These are phyloP conservation scores for Verticillium klebahnii DNA, from an alignment of 2,329 filamentous ascomycete genomes.

Conservation along the genomic window DNA sequence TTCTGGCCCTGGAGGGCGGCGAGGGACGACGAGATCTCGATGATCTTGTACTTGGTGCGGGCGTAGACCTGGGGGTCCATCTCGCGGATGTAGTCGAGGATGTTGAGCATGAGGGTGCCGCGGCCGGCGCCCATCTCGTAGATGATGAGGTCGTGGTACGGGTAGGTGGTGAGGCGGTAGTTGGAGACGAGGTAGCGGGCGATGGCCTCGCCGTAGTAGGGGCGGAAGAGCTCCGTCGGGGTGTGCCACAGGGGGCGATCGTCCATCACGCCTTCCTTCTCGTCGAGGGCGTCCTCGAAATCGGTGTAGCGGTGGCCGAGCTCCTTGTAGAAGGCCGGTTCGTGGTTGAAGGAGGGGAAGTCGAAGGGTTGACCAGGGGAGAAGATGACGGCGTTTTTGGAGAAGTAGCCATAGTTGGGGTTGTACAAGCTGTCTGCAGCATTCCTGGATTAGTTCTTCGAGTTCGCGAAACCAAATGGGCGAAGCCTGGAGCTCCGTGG, in stretches of 20 bases:
- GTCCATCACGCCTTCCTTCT: constrained; percentile 58
- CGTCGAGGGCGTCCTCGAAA: constrained; percentile 86
- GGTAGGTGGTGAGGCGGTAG: constrained; percentile 90
- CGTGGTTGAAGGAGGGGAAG: constrained; percentile 76
- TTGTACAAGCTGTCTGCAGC: constrained; percentile 86
- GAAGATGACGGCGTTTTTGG: constrained; percentile 95
- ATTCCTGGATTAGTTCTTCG: not conserved
- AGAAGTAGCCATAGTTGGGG: constrained; percentile 91
- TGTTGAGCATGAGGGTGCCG: constrained; percentile 96
- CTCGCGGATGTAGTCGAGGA: constrained; percentile 90
- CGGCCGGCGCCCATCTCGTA: constrained; percentile 99
- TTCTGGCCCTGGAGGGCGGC: constrained; percentile 73
- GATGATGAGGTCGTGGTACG: constrained; percentile 94
- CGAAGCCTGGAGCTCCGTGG: constrained; percentile 1
- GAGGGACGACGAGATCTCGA: constrained; percentile 85
- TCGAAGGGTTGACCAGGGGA: constrained; percentile 86
- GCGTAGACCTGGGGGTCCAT: constrained; percentile 88
- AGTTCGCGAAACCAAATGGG: not conserved
- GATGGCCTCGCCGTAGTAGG: constrained; percentile 95
- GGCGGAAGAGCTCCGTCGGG: constrained; percentile 92
- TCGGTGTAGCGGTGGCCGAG: constrained; percentile 77
- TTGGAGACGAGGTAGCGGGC: constrained; percentile 94
- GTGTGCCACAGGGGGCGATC: constrained; percentile 97
- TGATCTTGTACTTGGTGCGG: constrained; percentile 89
- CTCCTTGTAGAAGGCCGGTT: constrained; percentile 74